Evolutionary conservation across 495 filamentous ascomycete genomes (phyloP), one percentile per base, ranked within the genome.

Genomic region (Mytilinidion resinicola): DNA sequence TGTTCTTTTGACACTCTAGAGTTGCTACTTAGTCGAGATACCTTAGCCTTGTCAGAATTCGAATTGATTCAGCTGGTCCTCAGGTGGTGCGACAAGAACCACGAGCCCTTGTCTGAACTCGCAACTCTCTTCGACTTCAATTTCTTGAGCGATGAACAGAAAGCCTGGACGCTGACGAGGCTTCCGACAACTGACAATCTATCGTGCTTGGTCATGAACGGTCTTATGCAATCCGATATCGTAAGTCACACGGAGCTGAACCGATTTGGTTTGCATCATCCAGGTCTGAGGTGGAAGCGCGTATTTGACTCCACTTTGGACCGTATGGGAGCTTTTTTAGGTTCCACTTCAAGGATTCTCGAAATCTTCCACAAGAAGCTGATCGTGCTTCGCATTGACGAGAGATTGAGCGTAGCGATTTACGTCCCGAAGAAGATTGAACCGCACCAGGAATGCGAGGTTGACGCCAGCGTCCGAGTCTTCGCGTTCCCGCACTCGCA

Each of bases 401-500:
- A 77, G 52, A 67, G 78, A 9, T 67, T 80, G 11, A 78, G 74
- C 3, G 34, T 81, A 9, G 78, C 72, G 4, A 74, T 81, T 19
- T 81, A 81, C 56, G 59, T 81, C 4, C 78, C 78, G 5, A 64
- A 68, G 55, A 73, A 73, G 63, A 61, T 78, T 12, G 66, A 67
- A 35, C 66, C 55, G 20, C 55, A 66, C 10, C 37, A 72, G 34
- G 77, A 79, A 53, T 66, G 53, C 53, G 53, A 66, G 9, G 76
- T 79, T 8, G 73, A 73, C 49, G 65, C 71, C 53, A 57, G 50
- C 11, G 75, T 78, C 7, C 74, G 77, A 3, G 61, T 80, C 9
- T 74, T 80, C 59, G 77, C 78, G 0, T 77, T 80, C 44, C 73
- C 78, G 8, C 74, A 73, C 43, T 74, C 77, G 4, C 73, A 77